A percentile compares a stretch with the other conserved stretches of the same genome.
Evolutionary conservation across 139 green algal species (phyloP).

Genomic region (Tetraselmis chui): DNA sequence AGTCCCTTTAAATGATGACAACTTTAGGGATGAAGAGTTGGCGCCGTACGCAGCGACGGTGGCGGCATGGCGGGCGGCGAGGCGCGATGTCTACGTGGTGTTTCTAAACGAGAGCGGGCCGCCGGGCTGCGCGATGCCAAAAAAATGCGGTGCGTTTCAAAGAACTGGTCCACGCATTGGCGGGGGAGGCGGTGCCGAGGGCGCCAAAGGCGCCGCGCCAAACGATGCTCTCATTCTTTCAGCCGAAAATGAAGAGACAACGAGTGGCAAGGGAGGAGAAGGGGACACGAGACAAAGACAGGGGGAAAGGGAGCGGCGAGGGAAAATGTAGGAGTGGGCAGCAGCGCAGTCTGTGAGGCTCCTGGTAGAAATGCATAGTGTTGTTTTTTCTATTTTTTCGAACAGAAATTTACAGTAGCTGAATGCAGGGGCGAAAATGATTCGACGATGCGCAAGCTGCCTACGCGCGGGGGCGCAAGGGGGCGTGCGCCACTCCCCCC

Average conservation of each 20-base stretch:
- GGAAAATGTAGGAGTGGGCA: too few relatives aligned
- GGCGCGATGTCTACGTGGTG: neutral
- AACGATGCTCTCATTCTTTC: neutral
- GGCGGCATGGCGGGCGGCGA: neutral
- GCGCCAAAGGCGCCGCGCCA: neutral
- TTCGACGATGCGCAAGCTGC: too few relatives aligned
- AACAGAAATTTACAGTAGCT: too few relatives aligned
- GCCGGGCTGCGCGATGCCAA: neutral
- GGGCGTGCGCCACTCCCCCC: too few relatives aligned
- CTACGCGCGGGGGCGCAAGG: too few relatives aligned
- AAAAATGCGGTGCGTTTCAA: neutral
- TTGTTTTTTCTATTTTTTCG: too few relatives aligned
- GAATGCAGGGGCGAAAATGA: too few relatives aligned
- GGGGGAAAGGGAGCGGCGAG: neutral
- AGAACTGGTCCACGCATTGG: neutral
- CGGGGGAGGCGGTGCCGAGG: neutral
- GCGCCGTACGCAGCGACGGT: neutral
- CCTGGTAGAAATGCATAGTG: too few relatives aligned
- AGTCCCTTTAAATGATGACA: too few relatives aligned
- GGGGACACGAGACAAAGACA: neutral
- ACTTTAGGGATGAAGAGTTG: neutral
- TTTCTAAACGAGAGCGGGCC: neutral
- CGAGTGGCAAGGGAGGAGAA: too few relatives aligned
- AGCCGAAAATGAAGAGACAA: neutral
- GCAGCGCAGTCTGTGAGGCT: too few relatives aligned